phyloP scores from a whole-genome alignment of 2,329 filamentous ascomycete species.

The Fusarium decemcellulare region DNA sequence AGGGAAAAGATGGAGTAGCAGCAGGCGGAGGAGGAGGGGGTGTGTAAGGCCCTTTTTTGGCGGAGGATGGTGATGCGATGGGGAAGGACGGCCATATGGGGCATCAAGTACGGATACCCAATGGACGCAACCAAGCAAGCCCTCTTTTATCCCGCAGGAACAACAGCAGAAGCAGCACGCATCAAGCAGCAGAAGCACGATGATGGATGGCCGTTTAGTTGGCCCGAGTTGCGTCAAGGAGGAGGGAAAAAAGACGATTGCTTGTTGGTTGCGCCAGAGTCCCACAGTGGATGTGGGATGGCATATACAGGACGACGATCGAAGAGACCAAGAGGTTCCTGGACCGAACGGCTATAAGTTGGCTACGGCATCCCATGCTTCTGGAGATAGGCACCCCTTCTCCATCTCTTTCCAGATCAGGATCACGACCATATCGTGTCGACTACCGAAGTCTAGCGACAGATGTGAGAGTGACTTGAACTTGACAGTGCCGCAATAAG shows the following conservation, averaged over 20 bases:
- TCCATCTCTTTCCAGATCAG: conserved; percentile 12
- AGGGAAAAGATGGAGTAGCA: conserved; percentile 22
- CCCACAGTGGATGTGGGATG: conserved; percentile 48
- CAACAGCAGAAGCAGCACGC: conserved; percentile 29
- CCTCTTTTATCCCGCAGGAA: conserved; percentile 55
- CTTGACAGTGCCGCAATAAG: not conserved
- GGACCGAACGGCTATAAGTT: conserved; percentile 56
- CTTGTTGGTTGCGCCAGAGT: conserved; percentile 50
- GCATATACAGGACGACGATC: conserved; percentile 45
- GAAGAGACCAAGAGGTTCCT: conserved; percentile 20
- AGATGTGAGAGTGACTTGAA: not conserved
- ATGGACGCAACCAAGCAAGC: conserved; percentile 53
- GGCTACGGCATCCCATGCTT: conserved; percentile 49
- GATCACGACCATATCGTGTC: conserved; percentile 1
- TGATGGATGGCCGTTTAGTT: conserved; percentile 37
- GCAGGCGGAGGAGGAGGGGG: conserved; percentile 27
- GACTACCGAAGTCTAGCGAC: not conserved
- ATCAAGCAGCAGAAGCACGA: conserved; percentile 42
- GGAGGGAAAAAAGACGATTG: conserved; percentile 40
- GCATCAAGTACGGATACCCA: conserved; percentile 57
- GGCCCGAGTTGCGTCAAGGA: conserved; percentile 31
- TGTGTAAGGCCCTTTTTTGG: conserved; percentile 18
- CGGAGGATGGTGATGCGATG: conserved; percentile 47
- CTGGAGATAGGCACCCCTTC: conserved; percentile 31
- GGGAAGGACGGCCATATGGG: conserved; percentile 49